Percentiles rank a stretch among this genome's conserved stretches.
Conservation (phyloP, 306 rosid genomes). For the Quercus dentata region DNA sequence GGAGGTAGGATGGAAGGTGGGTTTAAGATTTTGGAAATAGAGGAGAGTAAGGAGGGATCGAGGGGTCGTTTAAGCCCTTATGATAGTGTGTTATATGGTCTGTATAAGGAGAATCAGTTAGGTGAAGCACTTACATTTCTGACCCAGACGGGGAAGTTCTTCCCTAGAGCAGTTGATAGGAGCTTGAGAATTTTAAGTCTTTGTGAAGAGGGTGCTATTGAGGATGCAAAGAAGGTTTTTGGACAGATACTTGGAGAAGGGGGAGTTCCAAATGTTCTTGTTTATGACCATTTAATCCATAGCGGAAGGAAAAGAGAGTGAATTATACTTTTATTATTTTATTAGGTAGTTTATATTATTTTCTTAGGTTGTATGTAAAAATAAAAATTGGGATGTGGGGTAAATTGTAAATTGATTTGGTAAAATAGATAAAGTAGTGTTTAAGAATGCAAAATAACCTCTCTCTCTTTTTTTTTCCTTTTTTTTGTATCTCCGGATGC, state of each 20-base stretch:
- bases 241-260: conserved; percentile 51
- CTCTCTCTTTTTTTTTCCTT: too few relatives aligned
- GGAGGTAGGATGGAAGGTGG: conserved; percentile 62
- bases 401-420: too few relatives aligned
- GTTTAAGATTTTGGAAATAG: conserved; percentile 51
- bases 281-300: conserved; percentile 49
- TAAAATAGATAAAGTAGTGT: too few relatives aligned
- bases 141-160: conserved; percentile 39
- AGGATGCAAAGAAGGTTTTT: conserved; percentile 58
- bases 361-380: too few relatives aligned
- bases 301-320: too few relatives aligned
- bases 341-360: too few relatives aligned
- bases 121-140: conserved; percentile 59
- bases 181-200: conserved; percentile 46
- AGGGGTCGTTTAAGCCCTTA: conserved; percentile 59
- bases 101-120: conserved; percentile 47
- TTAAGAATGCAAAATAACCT: too few relatives aligned
- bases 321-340: too few relatives aligned
- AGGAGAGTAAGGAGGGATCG: conserved; percentile 54
- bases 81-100: conserved; percentile 68
- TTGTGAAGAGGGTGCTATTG: conserved; percentile 38
- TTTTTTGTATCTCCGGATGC: too few relatives aligned
- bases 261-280: conserved; percentile 56
- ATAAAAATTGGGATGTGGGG: too few relatives aligned
- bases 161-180: conserved; percentile 70